phyloP scores from a whole-genome alignment of 495 filamentous ascomycete genomes.

The Hypoxylon lenormandii region DNA sequence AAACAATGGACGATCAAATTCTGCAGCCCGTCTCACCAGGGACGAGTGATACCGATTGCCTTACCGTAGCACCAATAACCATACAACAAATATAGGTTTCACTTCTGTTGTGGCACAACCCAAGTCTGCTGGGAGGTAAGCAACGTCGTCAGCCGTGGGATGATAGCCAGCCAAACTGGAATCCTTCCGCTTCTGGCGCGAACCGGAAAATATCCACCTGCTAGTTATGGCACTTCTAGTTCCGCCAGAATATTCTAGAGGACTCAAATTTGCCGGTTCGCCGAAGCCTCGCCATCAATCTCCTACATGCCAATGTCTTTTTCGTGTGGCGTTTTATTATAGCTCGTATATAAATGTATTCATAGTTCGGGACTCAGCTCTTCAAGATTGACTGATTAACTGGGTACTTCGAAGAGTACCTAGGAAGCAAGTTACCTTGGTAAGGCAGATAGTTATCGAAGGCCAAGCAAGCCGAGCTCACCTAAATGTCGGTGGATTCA shows the following conservation, averaged over 20 bases:
- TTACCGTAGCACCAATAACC: too few relatives aligned
- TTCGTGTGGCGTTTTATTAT: neutral
- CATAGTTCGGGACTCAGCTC: too few relatives aligned
- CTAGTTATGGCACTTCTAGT: neutral
- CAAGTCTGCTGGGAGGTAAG: neutral
- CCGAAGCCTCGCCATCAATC: neutral
- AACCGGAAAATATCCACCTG: neutral
- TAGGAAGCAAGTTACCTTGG: too few relatives aligned
- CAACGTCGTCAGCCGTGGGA: slow-evolving; percentile 1
- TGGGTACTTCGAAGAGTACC: too few relatives aligned
- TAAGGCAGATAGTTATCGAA: too few relatives aligned
- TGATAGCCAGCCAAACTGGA: neutral
- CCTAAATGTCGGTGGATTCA: too few relatives aligned
- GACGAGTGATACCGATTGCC: too few relatives aligned
- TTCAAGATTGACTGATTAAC: too few relatives aligned
- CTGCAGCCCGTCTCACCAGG: too few relatives aligned
- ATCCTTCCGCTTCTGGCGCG: neutral
- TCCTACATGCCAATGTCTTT: neutral
- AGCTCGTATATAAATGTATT: too few relatives aligned
- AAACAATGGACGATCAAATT: too few relatives aligned
- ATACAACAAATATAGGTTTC: too few relatives aligned
- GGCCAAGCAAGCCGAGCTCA: neutral
- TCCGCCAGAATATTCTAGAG: neutral
- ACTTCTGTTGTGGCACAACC: neutral
- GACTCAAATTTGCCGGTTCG: neutral